Conservation (phyloP, 169 alveolate genomes). For the Plasmodium cynomolgi region DNA sequence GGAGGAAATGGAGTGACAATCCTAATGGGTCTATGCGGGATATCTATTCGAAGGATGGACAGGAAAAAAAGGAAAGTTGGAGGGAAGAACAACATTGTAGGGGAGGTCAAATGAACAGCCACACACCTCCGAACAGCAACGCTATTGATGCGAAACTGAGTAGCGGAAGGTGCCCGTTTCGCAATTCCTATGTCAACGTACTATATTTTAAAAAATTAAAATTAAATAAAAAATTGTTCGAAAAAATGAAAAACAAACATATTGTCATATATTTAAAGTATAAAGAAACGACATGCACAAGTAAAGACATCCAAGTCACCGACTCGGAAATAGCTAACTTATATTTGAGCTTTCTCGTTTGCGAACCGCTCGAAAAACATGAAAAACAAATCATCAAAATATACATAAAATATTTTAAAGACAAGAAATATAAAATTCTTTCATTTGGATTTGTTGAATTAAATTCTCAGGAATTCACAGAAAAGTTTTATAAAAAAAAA, state of each 20-base stretch:
- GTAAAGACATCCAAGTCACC: slow-evolving; percentile 38
- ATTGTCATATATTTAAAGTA: slow-evolving; percentile 64
- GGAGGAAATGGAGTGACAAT: not conserved
- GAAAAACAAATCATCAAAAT: slow-evolving; percentile 66
- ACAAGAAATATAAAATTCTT: slow-evolving; percentile 61
- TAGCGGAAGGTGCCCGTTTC: not conserved
- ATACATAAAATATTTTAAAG: slow-evolving; percentile 68
- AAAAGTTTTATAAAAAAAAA: slow-evolving; percentile 70
- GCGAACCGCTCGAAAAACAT: slow-evolving; percentile 43
- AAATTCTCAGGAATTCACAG: slow-evolving; percentile 33
- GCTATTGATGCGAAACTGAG: not conserved
- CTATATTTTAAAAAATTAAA: slow-evolving; percentile 52
- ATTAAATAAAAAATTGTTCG: slow-evolving; percentile 61
- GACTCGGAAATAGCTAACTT: slow-evolving; percentile 39
- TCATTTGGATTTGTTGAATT: slow-evolving; percentile 62
- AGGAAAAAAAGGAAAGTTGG: not conserved
- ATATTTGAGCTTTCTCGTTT: slow-evolving; percentile 51
- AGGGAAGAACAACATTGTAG: not conserved
- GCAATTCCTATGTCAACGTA: slow-evolving; percentile 40
- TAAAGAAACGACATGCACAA: slow-evolving; percentile 59
- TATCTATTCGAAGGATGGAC: not conserved
- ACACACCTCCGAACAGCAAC: not conserved
- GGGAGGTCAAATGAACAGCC: not conserved
- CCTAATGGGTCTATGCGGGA: not conserved
- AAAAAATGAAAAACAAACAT: slow-evolving; percentile 54